These are phyloP conservation scores for Hyphodiscus sp. DNA, from an alignment of 2,329 filamentous ascomycete species.

Conservation along the genomic window DNA sequence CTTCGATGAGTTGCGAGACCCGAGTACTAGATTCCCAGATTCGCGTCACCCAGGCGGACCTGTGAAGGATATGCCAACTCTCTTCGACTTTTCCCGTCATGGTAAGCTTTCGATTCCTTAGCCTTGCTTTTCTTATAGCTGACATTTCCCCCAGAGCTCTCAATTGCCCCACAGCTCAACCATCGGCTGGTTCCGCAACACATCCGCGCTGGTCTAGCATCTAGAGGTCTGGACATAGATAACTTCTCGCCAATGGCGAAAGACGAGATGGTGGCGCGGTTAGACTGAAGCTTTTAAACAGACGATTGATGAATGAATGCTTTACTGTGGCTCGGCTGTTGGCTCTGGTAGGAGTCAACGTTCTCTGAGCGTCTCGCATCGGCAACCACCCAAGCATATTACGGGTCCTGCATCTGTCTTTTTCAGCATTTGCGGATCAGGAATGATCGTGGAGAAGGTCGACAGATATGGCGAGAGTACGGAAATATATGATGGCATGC, in stretches of 20 bases:
- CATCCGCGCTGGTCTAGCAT: constrained; percentile 65
- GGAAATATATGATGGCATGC: constrained; percentile 29
- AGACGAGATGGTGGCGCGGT: constrained; percentile 94
- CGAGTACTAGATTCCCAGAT: constrained; percentile 85
- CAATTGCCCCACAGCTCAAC: constrained; percentile 88
- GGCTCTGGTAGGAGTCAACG: constrained; percentile 22
- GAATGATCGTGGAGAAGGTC: constrained; percentile 26
- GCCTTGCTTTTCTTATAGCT: constrained; percentile 1
- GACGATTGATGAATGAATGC: constrained; percentile 30
- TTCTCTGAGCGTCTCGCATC: constrained; percentile 26
- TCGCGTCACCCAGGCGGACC: constrained; percentile 75
- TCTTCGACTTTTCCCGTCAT: constrained; percentile 92
- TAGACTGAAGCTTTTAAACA: constrained; percentile 63
- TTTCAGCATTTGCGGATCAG: constrained; percentile 21
- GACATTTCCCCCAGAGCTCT: constrained; percentile 62
- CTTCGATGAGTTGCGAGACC: constrained; percentile 93
- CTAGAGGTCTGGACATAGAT: constrained; percentile 83
- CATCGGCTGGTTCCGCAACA: constrained; percentile 80
- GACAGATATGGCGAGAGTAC: constrained; percentile 23
- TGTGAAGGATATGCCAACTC: constrained; percentile 71
- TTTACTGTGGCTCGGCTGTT: constrained; percentile 25
- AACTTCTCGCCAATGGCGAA: constrained; percentile 86
- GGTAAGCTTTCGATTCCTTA: constrained; percentile 51
- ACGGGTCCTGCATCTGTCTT: constrained; percentile 24
- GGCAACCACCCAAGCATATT: constrained; percentile 24